phyloP scores from a whole-genome alignment of 352 stramenopile species.

The Phytophthora colocasiae region DNA sequence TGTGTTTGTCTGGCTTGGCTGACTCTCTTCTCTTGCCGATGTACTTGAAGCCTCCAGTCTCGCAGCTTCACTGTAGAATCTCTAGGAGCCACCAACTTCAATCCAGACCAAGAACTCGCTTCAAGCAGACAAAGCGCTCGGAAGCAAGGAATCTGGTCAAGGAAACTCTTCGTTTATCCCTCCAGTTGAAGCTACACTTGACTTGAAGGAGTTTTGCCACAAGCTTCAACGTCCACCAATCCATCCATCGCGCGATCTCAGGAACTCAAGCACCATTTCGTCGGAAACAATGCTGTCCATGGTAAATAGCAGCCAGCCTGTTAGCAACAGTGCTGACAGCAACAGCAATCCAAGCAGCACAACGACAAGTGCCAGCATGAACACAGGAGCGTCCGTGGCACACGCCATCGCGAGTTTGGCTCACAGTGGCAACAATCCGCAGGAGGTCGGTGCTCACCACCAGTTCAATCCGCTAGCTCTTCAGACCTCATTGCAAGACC shows the following conservation, averaged over 20 bases:
- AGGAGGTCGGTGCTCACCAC: slow-evolving; percentile 11
- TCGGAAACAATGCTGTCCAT: slow-evolving; percentile 65
- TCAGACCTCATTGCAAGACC: slow-evolving; percentile 19
- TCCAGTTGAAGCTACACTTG: slow-evolving; percentile 15
- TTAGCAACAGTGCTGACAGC: slow-evolving; percentile 25
- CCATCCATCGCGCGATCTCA: slow-evolving; percentile 3
- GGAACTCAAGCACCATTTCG: slow-evolving; percentile 32
- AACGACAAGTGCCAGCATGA: slow-evolving; percentile 27
- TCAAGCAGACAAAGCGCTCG: slow-evolving; percentile 13
- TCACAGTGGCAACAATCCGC: slow-evolving; percentile 21
- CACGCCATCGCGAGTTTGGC: slow-evolving; percentile 41
- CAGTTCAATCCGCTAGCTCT: slow-evolving; percentile 17
- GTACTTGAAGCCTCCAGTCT: slow-evolving; percentile 64
- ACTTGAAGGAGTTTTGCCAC: slow-evolving; percentile 8
- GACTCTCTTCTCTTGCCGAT: slow-evolving; percentile 44
- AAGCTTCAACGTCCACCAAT: slow-evolving; percentile 35
- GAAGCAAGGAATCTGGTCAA: slow-evolving; percentile 6
- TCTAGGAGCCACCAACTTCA: slow-evolving; percentile 83
- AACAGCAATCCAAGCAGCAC: slow-evolving; percentile 14
- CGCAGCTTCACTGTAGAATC: slow-evolving; percentile 45
- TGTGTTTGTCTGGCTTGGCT: slow-evolving; percentile 41
- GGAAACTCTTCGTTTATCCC: slow-evolving; percentile 3
- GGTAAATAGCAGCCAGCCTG: slow-evolving; percentile 50
- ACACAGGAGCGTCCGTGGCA: slow-evolving; percentile 36
- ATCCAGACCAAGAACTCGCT: slow-evolving; percentile 31